Conservation (phyloP, 768 basidiomycete species). For the Brasilioporus rufonigricans region DNA sequence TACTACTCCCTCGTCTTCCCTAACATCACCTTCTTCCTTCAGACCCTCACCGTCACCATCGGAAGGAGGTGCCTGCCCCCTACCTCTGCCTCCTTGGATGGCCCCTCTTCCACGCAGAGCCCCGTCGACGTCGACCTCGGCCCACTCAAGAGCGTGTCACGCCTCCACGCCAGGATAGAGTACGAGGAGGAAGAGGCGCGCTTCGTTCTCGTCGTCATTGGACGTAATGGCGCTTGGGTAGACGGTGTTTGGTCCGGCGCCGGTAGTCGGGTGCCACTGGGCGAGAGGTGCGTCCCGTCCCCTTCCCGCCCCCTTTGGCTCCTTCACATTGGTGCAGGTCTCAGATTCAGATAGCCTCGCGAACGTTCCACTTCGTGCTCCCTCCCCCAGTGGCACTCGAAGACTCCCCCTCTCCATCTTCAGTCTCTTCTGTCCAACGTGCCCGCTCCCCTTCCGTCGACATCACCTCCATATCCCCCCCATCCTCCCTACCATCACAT, state of each 20-base stretch:
- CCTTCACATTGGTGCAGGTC: constrained; percentile 52
- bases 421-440: constrained; percentile 63
- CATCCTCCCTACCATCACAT: constrained; percentile 74
- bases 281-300: constrained; percentile 62
- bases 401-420: constrained; percentile 79
- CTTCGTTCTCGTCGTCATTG: constrained; percentile 87
- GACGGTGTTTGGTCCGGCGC: constrained; percentile 95
- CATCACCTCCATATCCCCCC: constrained; percentile 78
- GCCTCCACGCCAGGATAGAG: constrained; percentile 93
- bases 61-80: constrained; percentile 80
- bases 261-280: constrained; percentile 80
- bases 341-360: constrained; percentile 95
- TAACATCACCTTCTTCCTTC: constrained; percentile 94
- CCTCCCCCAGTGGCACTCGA: constrained; percentile 83
- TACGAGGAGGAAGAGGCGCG: constrained; percentile 88
- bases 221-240: constrained; percentile 98
- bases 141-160: constrained; percentile 95
- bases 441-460: constrained; percentile 80
- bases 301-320: neutral
- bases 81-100: constrained; percentile 52
- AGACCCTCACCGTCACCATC: constrained; percentile 91
- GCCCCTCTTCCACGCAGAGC: constrained; percentile 20
- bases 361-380: constrained; percentile 95
- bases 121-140: constrained; percentile 91
- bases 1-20: constrained; percentile 95